phyloP scores from a whole-genome alignment of 345 rosid species.

The Bruguiera parviflora region DNA sequence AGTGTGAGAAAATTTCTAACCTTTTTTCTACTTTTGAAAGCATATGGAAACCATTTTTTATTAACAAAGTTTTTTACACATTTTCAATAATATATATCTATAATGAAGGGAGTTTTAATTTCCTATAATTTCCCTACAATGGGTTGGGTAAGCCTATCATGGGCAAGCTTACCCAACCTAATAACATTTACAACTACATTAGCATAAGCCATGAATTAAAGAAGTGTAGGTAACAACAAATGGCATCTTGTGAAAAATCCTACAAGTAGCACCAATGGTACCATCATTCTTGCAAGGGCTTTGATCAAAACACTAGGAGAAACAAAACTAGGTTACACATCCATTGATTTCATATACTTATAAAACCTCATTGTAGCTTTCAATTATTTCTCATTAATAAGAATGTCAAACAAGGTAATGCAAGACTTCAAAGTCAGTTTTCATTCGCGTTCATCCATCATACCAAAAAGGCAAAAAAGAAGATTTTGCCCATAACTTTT shows the following conservation, averaged over 20 bases:
- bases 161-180: no score
- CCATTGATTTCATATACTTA: constrained; percentile 59
- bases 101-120: no score
- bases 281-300: constrained; percentile 64
- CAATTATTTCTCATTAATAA: constrained; percentile 75
- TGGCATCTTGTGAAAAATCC: constrained; percentile 79
- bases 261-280: constrained; percentile 63
- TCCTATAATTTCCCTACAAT: no score
- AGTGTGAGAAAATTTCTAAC: no score
- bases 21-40: no score
- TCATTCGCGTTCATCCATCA: constrained; percentile 62
- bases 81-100: no score
- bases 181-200: no score
- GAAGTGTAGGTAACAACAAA: constrained; percentile 79
- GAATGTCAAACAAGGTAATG: constrained; percentile 56
- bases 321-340: constrained; percentile 51
- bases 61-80: no score
- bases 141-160: no score
- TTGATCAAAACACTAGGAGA: constrained; percentile 85
- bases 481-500: no score
- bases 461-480: no score
- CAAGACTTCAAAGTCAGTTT: constrained; percentile 52
- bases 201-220: constrained; percentile 70
- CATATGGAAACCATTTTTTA: no score
- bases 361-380: constrained; percentile 62